These are phyloP conservation scores for Purpureocillium lavendulum DNA, from an alignment of 2,329 filamentous ascomycete species.

Conservation along the genomic window DNA sequence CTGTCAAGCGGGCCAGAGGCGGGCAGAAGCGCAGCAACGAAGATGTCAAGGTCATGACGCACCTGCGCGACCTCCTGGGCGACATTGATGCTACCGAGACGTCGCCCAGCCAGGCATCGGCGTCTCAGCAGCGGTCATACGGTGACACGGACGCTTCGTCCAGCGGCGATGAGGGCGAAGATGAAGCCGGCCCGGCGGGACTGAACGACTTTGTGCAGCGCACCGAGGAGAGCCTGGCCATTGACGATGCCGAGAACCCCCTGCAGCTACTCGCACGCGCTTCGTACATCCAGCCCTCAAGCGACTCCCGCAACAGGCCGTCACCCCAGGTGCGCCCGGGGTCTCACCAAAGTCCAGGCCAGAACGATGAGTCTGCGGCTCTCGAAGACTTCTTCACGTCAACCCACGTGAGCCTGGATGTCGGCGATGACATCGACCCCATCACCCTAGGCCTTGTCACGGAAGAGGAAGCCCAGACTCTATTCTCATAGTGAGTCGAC, in stretches of 20 bases:
- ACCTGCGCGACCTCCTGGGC: slow-evolving; percentile 31
- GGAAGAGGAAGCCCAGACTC: slow-evolving; percentile 51
- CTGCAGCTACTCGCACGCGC: slow-evolving; percentile 65
- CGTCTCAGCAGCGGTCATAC: slow-evolving; percentile 5
- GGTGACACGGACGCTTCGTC: slow-evolving; percentile 22
- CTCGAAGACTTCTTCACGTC: slow-evolving; percentile 61
- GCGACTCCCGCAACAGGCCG: slow-evolving; percentile 19
- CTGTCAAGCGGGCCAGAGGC: slow-evolving; percentile 46
- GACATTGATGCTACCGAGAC: slow-evolving; percentile 12
- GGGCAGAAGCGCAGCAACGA: slow-evolving; percentile 31
- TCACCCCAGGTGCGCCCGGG: slow-evolving; percentile 14
- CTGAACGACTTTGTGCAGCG: slow-evolving; percentile 16
- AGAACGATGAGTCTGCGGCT: slow-evolving; percentile 21
- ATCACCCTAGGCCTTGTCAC: slow-evolving; percentile 63
- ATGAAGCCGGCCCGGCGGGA: slow-evolving; percentile 18
- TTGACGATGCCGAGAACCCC: slow-evolving; percentile 69
- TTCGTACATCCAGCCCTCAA: slow-evolving; percentile 56
- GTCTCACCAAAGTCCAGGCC: slow-evolving; percentile 1
- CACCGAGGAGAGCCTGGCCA: slow-evolving; percentile 44
- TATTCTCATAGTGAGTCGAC: slow-evolving; percentile 54
- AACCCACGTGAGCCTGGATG: slow-evolving; percentile 53
- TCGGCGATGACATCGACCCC: slow-evolving; percentile 57
- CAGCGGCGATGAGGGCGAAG: slow-evolving; percentile 20
- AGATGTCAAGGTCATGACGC: slow-evolving; percentile 35
- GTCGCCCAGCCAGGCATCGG: slow-evolving; percentile 3